Base-by-base conservation (phyloP, 2,329 filamentous ascomycete genomes). In the Cordyceps farinosa region DNA sequence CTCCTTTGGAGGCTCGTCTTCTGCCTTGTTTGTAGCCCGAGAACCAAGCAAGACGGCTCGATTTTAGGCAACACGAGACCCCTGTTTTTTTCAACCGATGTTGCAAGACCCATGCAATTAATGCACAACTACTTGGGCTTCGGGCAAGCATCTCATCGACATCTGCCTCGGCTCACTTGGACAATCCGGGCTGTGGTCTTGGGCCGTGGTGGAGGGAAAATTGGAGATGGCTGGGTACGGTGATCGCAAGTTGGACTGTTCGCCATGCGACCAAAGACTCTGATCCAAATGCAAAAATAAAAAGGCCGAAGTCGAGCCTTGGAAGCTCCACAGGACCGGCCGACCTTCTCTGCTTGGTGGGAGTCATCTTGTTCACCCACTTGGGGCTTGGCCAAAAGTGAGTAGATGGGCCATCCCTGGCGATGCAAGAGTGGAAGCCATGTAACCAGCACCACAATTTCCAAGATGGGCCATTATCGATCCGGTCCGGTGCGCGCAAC, bases 231-330 rank as follows among this genome's bases (percentile, higher is more conserved):
- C 22, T 61, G 57, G 44, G 55, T 52, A 34, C 15, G 38, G 57
- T 53, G 51, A 61, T 61, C 38, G 58, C 50, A 61, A 36, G 30
- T 47, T 61, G 58, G 34, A 45, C 29, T 2, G 48, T 36, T 47
- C 50, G 30, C 45, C 50, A 50, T 45, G n/a, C 27, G 8, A 29
- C n/a, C 34, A 40, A 36, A 40, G 17, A 15, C 30, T 27, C 9
- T 51, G 34, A 52, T 34, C 17, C 17, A 44, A 48, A 51, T 38
- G 51, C 52, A 47, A 52, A 48, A 57, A 56, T 57, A 63, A 53
- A 63, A 63, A 63, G 61, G 53, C 61, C 61, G 61, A 63, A 63
- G 61, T 63, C 61, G 29, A 63, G 61, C 61, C 61, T 52, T 63
- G 47, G n/a, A 38, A 30, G 40, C 61, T 52, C 61, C 61, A 63